Evolutionary conservation across 805 yeast genomes (phyloP), one percentile per base, ranked within the genome.

Genomic region (Metschnikowia sp.): DNA sequence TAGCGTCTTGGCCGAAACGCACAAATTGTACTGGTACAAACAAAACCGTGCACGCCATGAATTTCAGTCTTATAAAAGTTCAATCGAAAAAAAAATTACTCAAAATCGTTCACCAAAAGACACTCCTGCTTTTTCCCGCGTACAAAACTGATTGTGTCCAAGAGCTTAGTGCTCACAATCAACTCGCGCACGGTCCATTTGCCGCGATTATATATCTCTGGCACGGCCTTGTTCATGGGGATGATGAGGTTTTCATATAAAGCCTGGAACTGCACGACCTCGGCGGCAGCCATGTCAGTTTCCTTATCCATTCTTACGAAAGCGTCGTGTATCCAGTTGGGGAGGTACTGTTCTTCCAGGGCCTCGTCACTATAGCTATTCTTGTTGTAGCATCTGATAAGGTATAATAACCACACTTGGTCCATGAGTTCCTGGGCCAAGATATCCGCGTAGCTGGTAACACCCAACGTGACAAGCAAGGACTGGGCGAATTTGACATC

Each of bases 351-450:
- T 18, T 60, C 49, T 33, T 69, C 75, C 8, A 59, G 58, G 15
- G 61, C 62, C 29, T 55, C 63, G 9, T 56, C 59, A 8, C 44
- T 46, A 46, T 73, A 70, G 12, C 59, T 63, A 4, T 60, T 54
- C 39, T 67, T 69, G 59, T 83, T 84, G 47, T 72, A 67, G 48
- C 79, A 76, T 55, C 89, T 72, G 32, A 86, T 78, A 26, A 86
- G 67, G 80, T 84, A 86, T 35, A 86, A 62, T 18, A 83, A 61
- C 62, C 86, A 68, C 2, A 78, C 76, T 54, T 83, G 85, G 47
- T 82, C 83, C 48, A 81, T 65, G 39, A 81, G 71, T 36, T 74
- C 70, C 37, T 77, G 69, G 3, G 63, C 70, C 2, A 75, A 57
- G 12, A 86, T 56, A 39, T 78, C 81, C 4, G 79, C 83, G 55